Evolutionary conservation across 768 basidiomycete species (phyloP), one percentile per base, ranked within the genome.

Genomic region (Amanita jacksonii): DNA sequence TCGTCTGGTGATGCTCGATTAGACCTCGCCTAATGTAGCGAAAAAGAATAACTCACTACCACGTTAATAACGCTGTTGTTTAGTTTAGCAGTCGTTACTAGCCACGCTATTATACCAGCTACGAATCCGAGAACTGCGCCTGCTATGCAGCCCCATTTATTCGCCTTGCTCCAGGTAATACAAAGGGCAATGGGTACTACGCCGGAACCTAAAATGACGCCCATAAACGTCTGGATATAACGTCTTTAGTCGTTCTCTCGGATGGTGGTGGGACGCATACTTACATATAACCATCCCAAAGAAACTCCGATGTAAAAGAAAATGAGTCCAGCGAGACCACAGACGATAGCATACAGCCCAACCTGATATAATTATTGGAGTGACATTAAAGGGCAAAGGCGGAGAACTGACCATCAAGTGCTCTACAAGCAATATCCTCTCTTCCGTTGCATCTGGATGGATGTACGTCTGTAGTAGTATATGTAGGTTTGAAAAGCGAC

Each of bases 241-340:
- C 30, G 22, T 10, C 22, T 4, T 37, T 38, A 5, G 23, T n/a
- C 8, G 9, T 31, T 38, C 23, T 34, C 38, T 38, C 42, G 28
- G 8, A 36, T 4, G 32, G n/a, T 27, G 12, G 20, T 15, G n/a
- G 27, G 22, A 22, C 20, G 34, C 2, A 70, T 81, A 39, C 51
- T n/a, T n/a, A 87, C 83, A 52, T 92, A 92, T 44, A 93, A 79
- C 87, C 89, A 93, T 16, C 90, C 90, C 84, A 93, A 84, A 19
- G 84, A 87, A 20, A 93, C 80, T 5, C 90, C 90, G 50, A 92
- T 89, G 58, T 85, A 91, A 63, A 68, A 88, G 69, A 94, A 94
- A 41, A 89, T 82, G 23, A 85, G 60, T 0, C 89, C 89, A 0
- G 84, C 80, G n/a, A 90, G 52, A 16, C 79, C 89, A 74, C 89